Percentiles rank a stretch among this genome's conserved stretches.
Conservation (phyloP, 441 rosid genomes). For the Erysimum pusillum region DNA sequence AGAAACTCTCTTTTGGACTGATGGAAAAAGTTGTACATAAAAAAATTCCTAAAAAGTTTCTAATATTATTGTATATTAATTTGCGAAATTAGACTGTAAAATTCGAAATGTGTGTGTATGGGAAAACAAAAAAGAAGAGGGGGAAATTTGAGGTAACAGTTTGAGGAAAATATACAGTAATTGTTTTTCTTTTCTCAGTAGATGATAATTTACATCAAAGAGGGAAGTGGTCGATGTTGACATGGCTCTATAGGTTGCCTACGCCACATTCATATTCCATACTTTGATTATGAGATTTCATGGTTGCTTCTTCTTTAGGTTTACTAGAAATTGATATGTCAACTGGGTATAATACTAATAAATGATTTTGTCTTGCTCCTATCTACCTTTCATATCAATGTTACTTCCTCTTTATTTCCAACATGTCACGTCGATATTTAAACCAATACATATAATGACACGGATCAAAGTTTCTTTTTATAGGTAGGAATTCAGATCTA, state of each 20-base stretch:
- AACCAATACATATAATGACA: background rate
- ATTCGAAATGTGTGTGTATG: background rate
- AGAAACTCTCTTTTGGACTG: conserved; percentile 23
- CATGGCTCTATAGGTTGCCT: too few species aligned
- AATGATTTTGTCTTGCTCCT: background rate
- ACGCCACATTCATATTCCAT: too few species aligned
- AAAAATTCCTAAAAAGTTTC: background rate
- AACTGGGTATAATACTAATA: conserved; percentile 5
- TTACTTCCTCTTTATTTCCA: background rate
- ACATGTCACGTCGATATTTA: background rate
- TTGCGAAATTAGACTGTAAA: background rate
- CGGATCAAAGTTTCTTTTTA: background rate
- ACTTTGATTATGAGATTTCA: background rate
- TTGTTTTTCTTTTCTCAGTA: background rate
- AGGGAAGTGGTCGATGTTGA: background rate
- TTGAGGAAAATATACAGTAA: background rate
- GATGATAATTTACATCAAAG: background rate
- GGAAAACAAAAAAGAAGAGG: background rate
- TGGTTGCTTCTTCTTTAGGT: background rate
- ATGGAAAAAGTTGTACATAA: conserved; percentile 25
- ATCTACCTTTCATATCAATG: background rate
- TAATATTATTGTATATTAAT: conserved; percentile 26
- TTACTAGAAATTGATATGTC: conserved; percentile 4
- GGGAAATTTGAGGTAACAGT: background rate
- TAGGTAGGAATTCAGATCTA: background rate